These are phyloP conservation scores for Wickerhamomyces xylosicus DNA, from an alignment of 805 yeast species.

Conservation along the genomic window DNA sequence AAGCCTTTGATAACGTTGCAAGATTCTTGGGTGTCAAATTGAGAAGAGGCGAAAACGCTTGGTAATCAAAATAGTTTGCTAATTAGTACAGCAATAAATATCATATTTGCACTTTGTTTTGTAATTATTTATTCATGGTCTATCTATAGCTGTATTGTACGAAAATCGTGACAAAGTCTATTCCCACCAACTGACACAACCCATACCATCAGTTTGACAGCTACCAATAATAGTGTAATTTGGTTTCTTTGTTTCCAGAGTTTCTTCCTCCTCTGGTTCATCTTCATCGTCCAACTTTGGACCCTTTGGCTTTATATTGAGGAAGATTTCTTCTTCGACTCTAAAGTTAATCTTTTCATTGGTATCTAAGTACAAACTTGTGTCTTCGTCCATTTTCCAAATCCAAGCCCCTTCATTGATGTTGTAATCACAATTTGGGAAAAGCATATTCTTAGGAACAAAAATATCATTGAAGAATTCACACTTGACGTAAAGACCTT, in stretches of 20 bases:
- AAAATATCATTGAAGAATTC: slow-evolving; percentile 90
- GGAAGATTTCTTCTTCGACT: slow-evolving; percentile 81
- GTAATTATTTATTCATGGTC: too few species aligned
- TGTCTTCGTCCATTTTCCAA: slow-evolving; percentile 64
- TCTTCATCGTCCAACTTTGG: slow-evolving; percentile 32
- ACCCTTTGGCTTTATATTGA: slow-evolving; percentile 70
- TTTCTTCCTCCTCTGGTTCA: slow-evolving; percentile 14
- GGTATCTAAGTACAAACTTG: slow-evolving; percentile 72
- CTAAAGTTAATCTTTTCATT: slow-evolving; percentile 89
- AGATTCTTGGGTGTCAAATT: slow-evolving; percentile 53
- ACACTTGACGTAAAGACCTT: slow-evolving; percentile 75
- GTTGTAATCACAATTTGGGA: slow-evolving; percentile 62
- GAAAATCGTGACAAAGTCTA: too few species aligned
- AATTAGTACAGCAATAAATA: too few species aligned
- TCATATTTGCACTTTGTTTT: too few species aligned
- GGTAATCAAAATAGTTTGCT: slow-evolving; percentile 27
- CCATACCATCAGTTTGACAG: slow-evolving; percentile 95
- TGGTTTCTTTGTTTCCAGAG: slow-evolving; percentile 38
- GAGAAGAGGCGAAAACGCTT: slow-evolving; percentile 41
- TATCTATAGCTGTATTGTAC: not conserved
- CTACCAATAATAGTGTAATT: slow-evolving; percentile 83
- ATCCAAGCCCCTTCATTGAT: slow-evolving; percentile 90
- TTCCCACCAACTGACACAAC: slow-evolving; percentile 96
- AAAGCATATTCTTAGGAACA: slow-evolving; percentile 73
- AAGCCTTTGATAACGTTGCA: slow-evolving; percentile 53